A percentile compares a stretch with the other conserved stretches of the same genome.
Conservation (phyloP, 768 basidiomycete genomes). For the Pleurotus cornucopiae region DNA sequence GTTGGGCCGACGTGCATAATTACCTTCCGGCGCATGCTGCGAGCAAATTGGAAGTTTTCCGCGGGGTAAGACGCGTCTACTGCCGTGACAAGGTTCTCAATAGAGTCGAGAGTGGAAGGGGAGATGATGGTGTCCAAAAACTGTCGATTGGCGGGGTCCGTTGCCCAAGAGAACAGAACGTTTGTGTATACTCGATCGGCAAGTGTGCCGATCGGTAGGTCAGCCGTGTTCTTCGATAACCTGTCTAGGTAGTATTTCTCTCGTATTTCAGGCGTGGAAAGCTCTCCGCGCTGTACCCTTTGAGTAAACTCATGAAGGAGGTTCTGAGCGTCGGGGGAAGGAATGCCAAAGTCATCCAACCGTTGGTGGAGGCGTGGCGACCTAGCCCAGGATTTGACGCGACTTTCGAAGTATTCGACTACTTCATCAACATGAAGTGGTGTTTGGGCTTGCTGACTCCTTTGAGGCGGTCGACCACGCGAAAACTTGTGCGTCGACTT, state of each 20-base stretch:
- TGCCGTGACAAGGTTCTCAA: slow-evolving; percentile 31
- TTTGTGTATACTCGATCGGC: slow-evolving; percentile 48
- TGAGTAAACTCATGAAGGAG: slow-evolving; percentile 40
- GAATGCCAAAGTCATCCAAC: slow-evolving; percentile 47
- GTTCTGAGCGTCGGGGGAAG: slow-evolving; percentile 26
- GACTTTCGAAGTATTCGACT: slow-evolving; percentile 27
- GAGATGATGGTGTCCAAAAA: slow-evolving; percentile 23
- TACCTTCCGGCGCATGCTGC: slow-evolving; percentile 65
- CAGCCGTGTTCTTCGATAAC: slow-evolving; percentile 31
- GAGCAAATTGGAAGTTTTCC: slow-evolving; percentile 47
- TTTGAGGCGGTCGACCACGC: slow-evolving; percentile 2
- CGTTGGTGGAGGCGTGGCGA: slow-evolving; percentile 29
- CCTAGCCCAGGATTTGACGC: slow-evolving; percentile 36
- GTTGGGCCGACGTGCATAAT: slow-evolving; percentile 98
- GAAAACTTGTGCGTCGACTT: not conserved
- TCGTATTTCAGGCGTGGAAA: slow-evolving; percentile 23
- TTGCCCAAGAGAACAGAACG: slow-evolving; percentile 56
- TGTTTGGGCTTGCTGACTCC: not conserved
- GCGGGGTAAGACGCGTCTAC: slow-evolving; percentile 43
- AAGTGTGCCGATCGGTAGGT: slow-evolving; percentile 19
- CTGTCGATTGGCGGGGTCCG: slow-evolving; percentile 24
- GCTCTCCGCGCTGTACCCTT: slow-evolving; percentile 31
- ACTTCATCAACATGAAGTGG: slow-evolving; percentile 17
- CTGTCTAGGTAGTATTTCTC: slow-evolving; percentile 36
- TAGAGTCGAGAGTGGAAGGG: slow-evolving; percentile 27